Base-by-base conservation (phyloP, 2,329 filamentous ascomycete genomes). In the Curvularia sp. region DNA sequence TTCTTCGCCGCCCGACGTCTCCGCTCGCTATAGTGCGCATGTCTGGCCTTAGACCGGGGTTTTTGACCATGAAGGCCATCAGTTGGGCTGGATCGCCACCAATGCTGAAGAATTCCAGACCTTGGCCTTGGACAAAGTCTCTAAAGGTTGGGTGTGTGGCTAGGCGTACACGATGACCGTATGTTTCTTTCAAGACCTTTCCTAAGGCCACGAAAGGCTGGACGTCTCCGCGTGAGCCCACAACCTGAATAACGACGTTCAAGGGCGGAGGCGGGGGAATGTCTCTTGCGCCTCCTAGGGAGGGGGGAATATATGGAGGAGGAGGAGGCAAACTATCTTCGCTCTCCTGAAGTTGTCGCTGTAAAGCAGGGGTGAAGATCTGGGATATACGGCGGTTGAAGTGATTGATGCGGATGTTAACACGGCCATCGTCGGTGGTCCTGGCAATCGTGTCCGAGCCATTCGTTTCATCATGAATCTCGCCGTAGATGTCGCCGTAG, bases 191-290 rank as follows among this genome's bases (percentile, higher is more conserved):
- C 0, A 87, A 67, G 12, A 80, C 79, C 28, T 78, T 80, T 0
- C 83, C 86, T 1, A 88, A 75, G 0, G 85, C 83, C 48, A 88
- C 76, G 53, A 88, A 87, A 0, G 85, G 85, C 57, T 88, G 85
- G 0, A 86, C 82, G 65, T 86, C 84, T 10, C 84, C 84, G 27
- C 81, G 76, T 5, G 75, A 79, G 15, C 81, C 81, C 0, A 86
- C 83, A 1, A 85, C 81, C 53, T 85, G 83, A 48, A 86, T 84
- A 3, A 85, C 82, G 39, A 85, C 80, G 50, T 85, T 85, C 28
- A 15, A 34, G 5, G 12, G 30, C 30, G 12, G 30, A 34, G 12
- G n/a, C n/a, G n/a, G n/a, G n/a, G n/a, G n/a, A n/a, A n/a, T n/a
- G n/a, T n/a, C n/a, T n/a, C n/a, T n/a, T n/a, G n/a, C n/a, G n/a